Evolutionary conservation across 1,284 basidiomycete genomes (phyloP).

Genomic region (Ceratobasidium sp.): DNA sequence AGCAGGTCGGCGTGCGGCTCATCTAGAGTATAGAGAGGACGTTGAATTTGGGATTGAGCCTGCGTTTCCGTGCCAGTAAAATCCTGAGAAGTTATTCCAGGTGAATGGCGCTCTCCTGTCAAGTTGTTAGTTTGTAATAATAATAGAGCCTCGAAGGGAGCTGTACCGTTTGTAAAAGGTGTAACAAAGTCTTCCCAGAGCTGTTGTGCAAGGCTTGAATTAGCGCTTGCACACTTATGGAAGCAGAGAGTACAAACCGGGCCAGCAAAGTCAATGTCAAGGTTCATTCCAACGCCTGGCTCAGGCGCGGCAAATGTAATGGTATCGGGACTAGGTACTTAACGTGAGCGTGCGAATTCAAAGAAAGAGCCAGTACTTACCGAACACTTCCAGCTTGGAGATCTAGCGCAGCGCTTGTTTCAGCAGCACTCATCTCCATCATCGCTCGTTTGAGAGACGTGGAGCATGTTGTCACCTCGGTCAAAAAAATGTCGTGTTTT

Average conservation of each 20-base stretch:
- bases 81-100: constrained; percentile 43
- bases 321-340: constrained; percentile 8
- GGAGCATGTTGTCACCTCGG: constrained; percentile 83
- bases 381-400: constrained; percentile 19
- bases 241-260: constrained; percentile 62
- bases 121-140: neutral
- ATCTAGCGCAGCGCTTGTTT: constrained; percentile 20
- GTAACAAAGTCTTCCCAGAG: constrained; percentile 47
- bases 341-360: neutral
- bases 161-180: constrained; percentile 62
- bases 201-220: constrained; percentile 37
- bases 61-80: constrained; percentile 18
- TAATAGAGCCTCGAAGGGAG: constrained; percentile 57
- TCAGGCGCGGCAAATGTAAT: constrained; percentile 39
- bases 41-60: constrained; percentile 57
- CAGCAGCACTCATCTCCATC: constrained; percentile 46
- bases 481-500: constrained; percentile 83
- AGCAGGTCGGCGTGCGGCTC: constrained; percentile 74
- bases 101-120: constrained; percentile 24
- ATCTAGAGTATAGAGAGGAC: constrained; percentile 69
- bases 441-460: constrained; percentile 77
- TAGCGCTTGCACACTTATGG: neutral
- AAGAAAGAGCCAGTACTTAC: neutral
- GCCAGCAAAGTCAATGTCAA: constrained; percentile 73
- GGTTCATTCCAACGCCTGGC: constrained; percentile 11